Base-by-base conservation (phyloP, 2,329 filamentous ascomycete genomes). In the Sporothrix luriei region DNA sequence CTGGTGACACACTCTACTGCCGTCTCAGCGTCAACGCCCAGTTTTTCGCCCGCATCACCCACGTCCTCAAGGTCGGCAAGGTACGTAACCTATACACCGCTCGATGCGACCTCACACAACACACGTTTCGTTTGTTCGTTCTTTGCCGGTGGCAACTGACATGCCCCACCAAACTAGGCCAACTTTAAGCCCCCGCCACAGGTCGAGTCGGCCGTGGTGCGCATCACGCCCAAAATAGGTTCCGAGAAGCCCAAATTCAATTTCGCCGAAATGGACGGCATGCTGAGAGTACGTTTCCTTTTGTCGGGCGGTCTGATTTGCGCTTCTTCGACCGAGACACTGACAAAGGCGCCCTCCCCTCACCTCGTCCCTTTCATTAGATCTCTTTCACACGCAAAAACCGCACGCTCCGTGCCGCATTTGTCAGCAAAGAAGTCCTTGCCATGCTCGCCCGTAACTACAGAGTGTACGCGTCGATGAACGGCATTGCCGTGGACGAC, bases 111-210 rank as follows among this genome's bases (percentile, higher is more conserved):
- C 5, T 7, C 33, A 33, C 3, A 33, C 33, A 33, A 33, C 4
- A 9, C 33, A 33, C 33, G 33, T 9, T 33, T 7, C 6, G 33
- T 26, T 26, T 21, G 43, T 54, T 54, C 64, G 29, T 54, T 1
- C 29, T 66, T 49, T 6, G 11, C 29, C 19, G 19, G 11, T n/a
- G 33, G 5, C 7, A 21, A 24, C 64, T 55, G 19, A 68, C 52
- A 19, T n/a, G 40, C 14, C 10, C 14, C 13, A 21, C n/a, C 38
- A 29, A 65, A 38, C 14, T 90, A 80, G 95, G 96, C 73, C 80
- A 98, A 98, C 82, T 99, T 98, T 85, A 93, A 92, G 72, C 95
- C 95, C 0, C 94, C 95, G 0, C 95, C 95, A 10, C 88, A 93
- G 76, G 95, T 99, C 70, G 95, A 99, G 80, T 92, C 89, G 9